Evolutionary conservation across 2,329 filamentous ascomycete species (phyloP), one percentile per base, ranked within the genome.

Genomic region (Colletotrichum theobromicola): DNA sequence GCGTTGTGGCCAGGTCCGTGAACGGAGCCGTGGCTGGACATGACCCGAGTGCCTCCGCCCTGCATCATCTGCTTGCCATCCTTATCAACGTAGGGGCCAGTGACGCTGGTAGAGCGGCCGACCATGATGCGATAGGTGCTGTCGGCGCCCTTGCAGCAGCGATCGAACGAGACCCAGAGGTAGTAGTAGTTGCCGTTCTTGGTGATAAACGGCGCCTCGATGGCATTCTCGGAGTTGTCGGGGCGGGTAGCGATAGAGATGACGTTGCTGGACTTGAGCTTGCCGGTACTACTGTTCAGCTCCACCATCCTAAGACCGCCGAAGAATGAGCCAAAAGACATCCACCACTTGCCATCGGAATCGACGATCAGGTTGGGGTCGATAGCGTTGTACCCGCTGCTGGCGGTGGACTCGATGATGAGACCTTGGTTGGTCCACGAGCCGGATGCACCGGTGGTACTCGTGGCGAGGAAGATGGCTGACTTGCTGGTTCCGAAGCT

Each of bases 91-190:
- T 77, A 82, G 1, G 81, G 81, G 3, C 81, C 81, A 0, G 78
- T 78, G 8, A 82, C 68, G 57, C 76, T 81, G 21, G 65, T 79
- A 7, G 81, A 82, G 0, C 81, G 80, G 7, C 81, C 81, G 21
- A 82, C 81, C 81, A 82, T 82, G 60, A 80, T 76, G 9, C 81
- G 79, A 61, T 82, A 82, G 1, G 81, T 82, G 76, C 78, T 80
- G 2, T 75, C 67, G 18, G 79, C 79, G n/a, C 81, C 81, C 7
- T 76, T 57, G 26, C 81, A 82, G 77, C 81, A 82, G 35, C 71
- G 77, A 70, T 82, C 81, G 18, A 82, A 82, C 1, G 81, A 81
- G 3, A 79, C 79, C 80, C 80, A 82, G 18, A 82, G 80, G 67
- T 82, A 82, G 76, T 82, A 82, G 63, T 77, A 82, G 74, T 76